Percentiles rank a stretch among this genome's conserved stretches.
These are phyloP conservation scores for Ottelia alismoides DNA, from an alignment of 106 monocot genomes.

Conservation along the genomic window DNA sequence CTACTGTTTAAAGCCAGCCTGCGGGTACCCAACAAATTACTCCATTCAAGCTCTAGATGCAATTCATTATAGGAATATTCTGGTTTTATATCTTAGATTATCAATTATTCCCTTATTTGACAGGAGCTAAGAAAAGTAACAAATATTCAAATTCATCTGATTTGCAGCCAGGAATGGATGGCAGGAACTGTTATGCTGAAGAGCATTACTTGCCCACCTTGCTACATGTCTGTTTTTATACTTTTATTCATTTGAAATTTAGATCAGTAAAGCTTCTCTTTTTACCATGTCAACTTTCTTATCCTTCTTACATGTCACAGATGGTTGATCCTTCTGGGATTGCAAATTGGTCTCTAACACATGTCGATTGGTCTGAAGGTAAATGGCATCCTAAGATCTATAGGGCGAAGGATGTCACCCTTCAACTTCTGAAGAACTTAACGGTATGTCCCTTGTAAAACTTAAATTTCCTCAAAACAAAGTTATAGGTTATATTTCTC, in stretches of 20 bases:
- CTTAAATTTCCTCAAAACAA: too few species aligned
- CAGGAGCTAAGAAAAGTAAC: too few species aligned
- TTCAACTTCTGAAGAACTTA: constrained; percentile 56
- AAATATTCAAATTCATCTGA: too few species aligned
- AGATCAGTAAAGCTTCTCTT: not conserved
- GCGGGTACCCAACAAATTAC: too few species aligned
- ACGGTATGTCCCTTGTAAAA: constrained; percentile 29
- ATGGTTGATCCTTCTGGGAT: constrained; percentile 69
- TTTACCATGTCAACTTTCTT: constrained; percentile 5
- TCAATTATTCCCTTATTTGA: not conserved
- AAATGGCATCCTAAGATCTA: constrained; percentile 85
- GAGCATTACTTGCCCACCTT: constrained; percentile 67
- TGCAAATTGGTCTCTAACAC: constrained; percentile 79
- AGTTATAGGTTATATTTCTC: too few species aligned
- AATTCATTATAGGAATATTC: too few species aligned
- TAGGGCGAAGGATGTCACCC: constrained; percentile 38
- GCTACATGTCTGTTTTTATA: constrained; percentile 53
- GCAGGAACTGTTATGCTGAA: constrained; percentile 69
- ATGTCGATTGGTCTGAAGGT: constrained; percentile 85
- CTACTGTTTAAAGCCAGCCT: too few species aligned
- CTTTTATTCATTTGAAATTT: constrained; percentile 6
- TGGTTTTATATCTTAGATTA: constrained; percentile 4
- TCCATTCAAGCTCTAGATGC: too few species aligned
- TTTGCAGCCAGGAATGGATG: constrained; percentile 64
- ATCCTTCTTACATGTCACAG: too few species aligned